Evolutionary conservation across 495 filamentous ascomycete genomes (phyloP).

Genomic region (Gamarada debralockiae): DNA sequence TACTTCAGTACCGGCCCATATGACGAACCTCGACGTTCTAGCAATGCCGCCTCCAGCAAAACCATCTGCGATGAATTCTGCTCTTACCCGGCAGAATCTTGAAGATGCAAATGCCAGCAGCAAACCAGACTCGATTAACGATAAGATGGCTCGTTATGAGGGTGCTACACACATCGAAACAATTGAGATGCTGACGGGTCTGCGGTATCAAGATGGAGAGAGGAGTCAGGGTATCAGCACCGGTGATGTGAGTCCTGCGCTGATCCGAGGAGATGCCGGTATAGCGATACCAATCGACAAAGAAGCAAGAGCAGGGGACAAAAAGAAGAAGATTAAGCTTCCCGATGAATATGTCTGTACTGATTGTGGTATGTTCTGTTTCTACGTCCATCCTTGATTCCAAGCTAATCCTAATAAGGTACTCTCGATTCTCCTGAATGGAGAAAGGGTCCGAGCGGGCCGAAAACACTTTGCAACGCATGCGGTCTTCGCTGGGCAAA

Average conservation of each 20-base stretch:
- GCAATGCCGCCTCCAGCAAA: slow-evolving; percentile 71
- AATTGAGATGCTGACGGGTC: slow-evolving; percentile 90
- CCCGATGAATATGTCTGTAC: slow-evolving; percentile 94
- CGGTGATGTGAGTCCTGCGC: slow-evolving; percentile 68
- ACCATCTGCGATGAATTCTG: slow-evolving; percentile 53
- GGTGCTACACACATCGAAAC: slow-evolving; percentile 74
- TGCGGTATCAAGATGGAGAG: slow-evolving; percentile 87
- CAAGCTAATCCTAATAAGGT: slow-evolving; percentile 30
- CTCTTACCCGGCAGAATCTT: slow-evolving; percentile 72
- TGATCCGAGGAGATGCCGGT: slow-evolving; percentile 83
- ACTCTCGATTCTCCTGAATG: slow-evolving; percentile 93
- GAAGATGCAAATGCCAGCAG: slow-evolving; percentile 70
- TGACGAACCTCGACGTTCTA: slow-evolving; percentile 26
- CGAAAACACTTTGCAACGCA: slow-evolving; percentile 96
- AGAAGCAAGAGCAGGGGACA: slow-evolving; percentile 63
- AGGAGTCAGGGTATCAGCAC: slow-evolving; percentile 85
- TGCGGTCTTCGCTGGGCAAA: slow-evolving; percentile 88
- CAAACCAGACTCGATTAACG: slow-evolving; percentile 67
- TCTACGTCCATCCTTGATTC: slow-evolving; percentile 8
- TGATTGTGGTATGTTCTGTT: slow-evolving; percentile 67
- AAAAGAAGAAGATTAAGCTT: slow-evolving; percentile 85
- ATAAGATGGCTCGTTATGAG: slow-evolving; percentile 75
- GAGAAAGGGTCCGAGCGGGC: slow-evolving; percentile 90
- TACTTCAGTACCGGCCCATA: slow-evolving; percentile 14
- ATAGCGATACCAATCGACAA: slow-evolving; percentile 79